A percentile compares a stretch with the other conserved stretches of the same genome.
Conservation (phyloP, 306 rosid species). For the Dalbergia cultrata region DNA sequence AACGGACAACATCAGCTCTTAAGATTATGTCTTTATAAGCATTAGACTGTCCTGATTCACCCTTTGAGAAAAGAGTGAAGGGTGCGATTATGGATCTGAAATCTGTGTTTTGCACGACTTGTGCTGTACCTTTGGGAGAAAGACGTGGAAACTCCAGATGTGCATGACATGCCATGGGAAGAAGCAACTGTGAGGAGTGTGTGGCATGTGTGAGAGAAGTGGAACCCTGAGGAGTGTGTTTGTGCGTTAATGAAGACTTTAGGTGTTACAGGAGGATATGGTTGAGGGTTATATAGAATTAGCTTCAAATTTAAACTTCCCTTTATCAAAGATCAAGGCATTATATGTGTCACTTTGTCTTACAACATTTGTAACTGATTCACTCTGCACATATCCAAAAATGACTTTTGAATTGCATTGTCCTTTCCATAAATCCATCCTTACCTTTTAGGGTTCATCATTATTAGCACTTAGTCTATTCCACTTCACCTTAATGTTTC, state of each 20-base stretch:
- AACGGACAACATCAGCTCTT: neutral
- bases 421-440: neutral
- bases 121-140: conserved; percentile 5
- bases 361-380: neutral
- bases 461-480: neutral
- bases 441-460: neutral
- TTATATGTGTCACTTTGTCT: neutral
- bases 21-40: conserved; percentile 15
- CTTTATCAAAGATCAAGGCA: neutral
- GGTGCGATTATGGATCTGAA: conserved; percentile 14
- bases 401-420: conserved; percentile 27
- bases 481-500: conserved; percentile 21
- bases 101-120: neutral
- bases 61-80: conserved; percentile 17
- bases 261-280: conserved; percentile 15
- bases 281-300: conserved; percentile 10
- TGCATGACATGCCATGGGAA: neutral
- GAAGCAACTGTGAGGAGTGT: neutral
- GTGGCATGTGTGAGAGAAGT: neutral
- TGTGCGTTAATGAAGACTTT: conserved; percentile 14
- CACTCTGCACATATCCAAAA: neutral
- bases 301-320: conserved; percentile 7
- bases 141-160: conserved; percentile 1
- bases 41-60: conserved; percentile 15
- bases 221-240: conserved; percentile 21